Base-by-base conservation (phyloP, 108 stramenopile species). In the Fragilariopsis cylindrus region DNA sequence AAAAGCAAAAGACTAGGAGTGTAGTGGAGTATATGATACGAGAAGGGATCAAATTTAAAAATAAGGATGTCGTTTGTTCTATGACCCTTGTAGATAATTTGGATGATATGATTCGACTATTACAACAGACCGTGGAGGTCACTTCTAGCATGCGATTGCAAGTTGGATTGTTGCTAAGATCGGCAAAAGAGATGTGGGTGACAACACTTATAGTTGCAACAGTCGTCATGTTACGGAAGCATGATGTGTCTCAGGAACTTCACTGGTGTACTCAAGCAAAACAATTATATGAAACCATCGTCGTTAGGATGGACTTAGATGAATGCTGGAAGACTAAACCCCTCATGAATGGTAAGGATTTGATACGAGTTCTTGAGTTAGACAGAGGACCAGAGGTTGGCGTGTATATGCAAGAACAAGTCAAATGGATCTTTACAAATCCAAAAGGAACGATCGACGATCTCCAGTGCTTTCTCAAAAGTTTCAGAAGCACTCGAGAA, bases 1-100 rank as follows among this genome's bases (percentile, higher is more conserved):
- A 90, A 60, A 80, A 78, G 8, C 88, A 89, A 65, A 82, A 80
- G 19, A 73, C 71, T 9, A 73, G 78, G 12, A 56, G 69, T 40
- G 86, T 92, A 4, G 81, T 81, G 3, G 60, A 86, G 44, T 89
- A 87, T 72, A 89, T 95, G 85, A 81, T 92, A 30, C 87, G 87
- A 63, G 91, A 95, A 56, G 72, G 87, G 13, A 80, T 95, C 65
- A 95, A 95, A 70, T 95, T 90, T 65, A 82, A 87, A 49, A 85
- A 86, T 65, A 84, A 81, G 39, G 91, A 95, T 63, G 78, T 82
- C 15, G 67, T 74, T 57, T 84, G 70, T 55, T 81, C 92, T 30
- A 54, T 70, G 6, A 76, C 67, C 39, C 69, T 92, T 5, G 58
- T 84, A 50, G 65, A 84, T 11, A 65, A 83, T 57, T 77, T 91